Base-by-base conservation (phyloP, 106 monocot genomes). In the Allium fistulosum region DNA sequence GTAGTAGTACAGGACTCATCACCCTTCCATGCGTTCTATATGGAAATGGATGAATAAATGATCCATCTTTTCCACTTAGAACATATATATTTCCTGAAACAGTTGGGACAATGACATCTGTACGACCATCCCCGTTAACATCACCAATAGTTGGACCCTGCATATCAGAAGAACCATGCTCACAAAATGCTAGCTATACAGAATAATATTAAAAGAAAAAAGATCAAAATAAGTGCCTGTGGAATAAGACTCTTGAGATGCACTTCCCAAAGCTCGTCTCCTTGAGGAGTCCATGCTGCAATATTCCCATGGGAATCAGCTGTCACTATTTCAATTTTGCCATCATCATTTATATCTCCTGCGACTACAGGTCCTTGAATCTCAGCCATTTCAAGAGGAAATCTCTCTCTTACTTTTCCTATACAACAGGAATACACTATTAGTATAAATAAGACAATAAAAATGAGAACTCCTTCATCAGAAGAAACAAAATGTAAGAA, bases 341-440 rank as follows among this genome's bases (percentile, higher is more conserved):
- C 97, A 81, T 97, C 97, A 84, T 97, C 97, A 71, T 97, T 97
- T 61, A 97, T 85, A 76, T 97, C 97, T 46, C 87, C 97, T 63
- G 92, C 92, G 7, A 97, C 77, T 11, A 90, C 82, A 52, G 82
- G 73, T 60, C 76, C 89, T 63, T 97, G 97, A 78, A 97, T 97
- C 77, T 89, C 89, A 65, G 92, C 97, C 97, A 97, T 97, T 82
- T 97, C 97, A 67, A 97, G 78, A 55, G 97, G 97, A 75, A 97
- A 97, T 57, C 81, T 89, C 16, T 72, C 61, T 74, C 97, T 87
- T 16, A 87, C 68, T 53, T 83, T 97, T 61, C 97, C 97, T 97
- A 72, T 18, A 81, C 28, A 58, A 79, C 46, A 4, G 71, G 17
- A 26, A 62, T 12, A 45, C 26, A 45, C 14, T 10, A 56, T 14